phyloP scores from a whole-genome alignment of 345 rosid species.

The Moricandia moricandioides region DNA sequence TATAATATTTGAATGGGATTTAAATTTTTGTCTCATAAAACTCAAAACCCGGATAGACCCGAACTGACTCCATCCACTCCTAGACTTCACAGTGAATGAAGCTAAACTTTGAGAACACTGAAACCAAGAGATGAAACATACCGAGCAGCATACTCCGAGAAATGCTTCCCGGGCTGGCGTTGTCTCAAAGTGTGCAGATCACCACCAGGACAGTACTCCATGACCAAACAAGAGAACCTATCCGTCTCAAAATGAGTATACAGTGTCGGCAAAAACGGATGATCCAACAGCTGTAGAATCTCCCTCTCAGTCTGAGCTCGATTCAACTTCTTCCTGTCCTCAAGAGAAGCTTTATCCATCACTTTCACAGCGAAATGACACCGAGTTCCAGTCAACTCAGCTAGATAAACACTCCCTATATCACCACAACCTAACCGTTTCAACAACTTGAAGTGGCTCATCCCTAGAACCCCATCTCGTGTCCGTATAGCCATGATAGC shows the following conservation, averaged over 20 bases:
- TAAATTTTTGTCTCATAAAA: too few relatives aligned
- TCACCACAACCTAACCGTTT: constrained; percentile 97
- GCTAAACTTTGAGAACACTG: neutral
- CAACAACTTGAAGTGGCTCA: constrained; percentile 91
- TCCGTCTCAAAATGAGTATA: constrained; percentile 97
- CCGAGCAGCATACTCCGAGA: constrained; percentile 98
- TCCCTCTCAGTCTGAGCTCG: constrained; percentile 98
- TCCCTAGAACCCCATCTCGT: constrained; percentile 85
- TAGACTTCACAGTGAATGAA: neutral
- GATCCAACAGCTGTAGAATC: constrained; percentile 90
- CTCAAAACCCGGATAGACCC: neutral
- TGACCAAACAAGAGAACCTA: constrained; percentile 90
- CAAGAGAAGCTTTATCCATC: constrained; percentile 98
- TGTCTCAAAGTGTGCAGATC: constrained; percentile 94
- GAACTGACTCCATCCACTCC: too few relatives aligned
- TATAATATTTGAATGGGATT: too few relatives aligned
- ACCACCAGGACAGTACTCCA: constrained; percentile 99
- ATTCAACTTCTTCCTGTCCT: constrained; percentile 85
- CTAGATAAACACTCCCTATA: constrained; percentile 95
- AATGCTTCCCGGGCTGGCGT: constrained; percentile 94
- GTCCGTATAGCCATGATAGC: constrained; percentile 82
- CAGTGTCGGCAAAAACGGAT: constrained; percentile 94
- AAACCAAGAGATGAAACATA: constrained; percentile 34
- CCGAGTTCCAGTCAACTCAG: constrained; percentile 85
- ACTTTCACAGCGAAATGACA: constrained; percentile 97